Evolutionary conservation across 1,139 yeast genomes (phyloP), one percentile per base, ranked within the genome.

Genomic region (Sugiyamaella pinicola): DNA sequence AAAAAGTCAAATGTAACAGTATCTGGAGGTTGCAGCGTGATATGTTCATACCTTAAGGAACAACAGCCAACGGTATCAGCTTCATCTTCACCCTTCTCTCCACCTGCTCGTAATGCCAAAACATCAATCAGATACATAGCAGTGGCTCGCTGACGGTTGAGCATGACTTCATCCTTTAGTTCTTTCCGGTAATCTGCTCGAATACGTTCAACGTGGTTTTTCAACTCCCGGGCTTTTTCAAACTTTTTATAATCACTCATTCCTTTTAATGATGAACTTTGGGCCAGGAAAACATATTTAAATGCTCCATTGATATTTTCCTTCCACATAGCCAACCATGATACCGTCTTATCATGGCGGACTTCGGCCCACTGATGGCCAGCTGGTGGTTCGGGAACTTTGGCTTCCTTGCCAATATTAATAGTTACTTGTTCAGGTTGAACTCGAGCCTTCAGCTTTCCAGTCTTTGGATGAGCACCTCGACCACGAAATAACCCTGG

Each of bases 51-150:
- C 63, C 98, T 75, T 60, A 91, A 77, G 0, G 98, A 91, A 72
- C 98, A 91, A 72, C 99, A 91, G 43, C 99, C 99, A 43, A 91
- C 99, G 1, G 99, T 91, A 69, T 93, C 99, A 2, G 98, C 98
- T 68, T 91, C 97, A 64, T 93, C 98, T 8, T 91, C 98, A 15
- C 95, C 88, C 69, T 91, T 91, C 71, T 93, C 98, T 63, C 97
- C 97, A 68, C 98, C 98, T 0, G 98, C 98, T 85, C 98, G 87
- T 58, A 93, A 78, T 0, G 98, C 98, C 67, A 90, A 85, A n/a
- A 85, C 82, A 74, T 93, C 99, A 66, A 93, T 91, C 50, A 93
- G 78, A 69, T 91, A 93, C 49, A 93, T 88, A 1, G 97, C 97
- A 1, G 95, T 88, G 3, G 98, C 97, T 68, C 91, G 82, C 72